Evolutionary conservation across 768 basidiomycete species (phyloP).

Genomic region (Suillus luteus): DNA sequence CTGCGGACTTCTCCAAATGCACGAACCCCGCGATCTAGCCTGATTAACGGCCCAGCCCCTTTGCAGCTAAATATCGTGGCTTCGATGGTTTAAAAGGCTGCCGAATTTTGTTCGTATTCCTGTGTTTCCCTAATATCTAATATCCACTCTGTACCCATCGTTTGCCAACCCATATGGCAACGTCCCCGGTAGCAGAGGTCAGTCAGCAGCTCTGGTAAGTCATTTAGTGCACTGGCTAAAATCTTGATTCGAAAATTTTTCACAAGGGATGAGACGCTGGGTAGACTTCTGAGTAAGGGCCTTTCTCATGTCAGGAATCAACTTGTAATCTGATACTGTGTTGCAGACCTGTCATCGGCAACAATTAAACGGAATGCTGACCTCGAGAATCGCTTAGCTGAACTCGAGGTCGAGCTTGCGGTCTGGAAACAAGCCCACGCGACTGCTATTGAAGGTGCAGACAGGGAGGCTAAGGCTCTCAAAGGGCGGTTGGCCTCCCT

Average conservation of each 20-base stretch:
- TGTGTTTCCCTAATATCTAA: conserved; percentile 42
- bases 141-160: conserved; percentile 29
- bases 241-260: conserved; percentile 25
- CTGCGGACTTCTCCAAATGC: conserved; percentile 46
- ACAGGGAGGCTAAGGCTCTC: conserved; percentile 66
- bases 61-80: conserved; percentile 28
- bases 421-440: conserved; percentile 76
- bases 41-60: conserved; percentile 52
- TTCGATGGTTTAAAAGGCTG: conserved; percentile 40
- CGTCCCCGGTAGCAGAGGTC: conserved; percentile 61
- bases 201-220: conserved; percentile 69
- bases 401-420: conserved; percentile 67
- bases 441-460: conserved; percentile 58
- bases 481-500: conserved; percentile 66
- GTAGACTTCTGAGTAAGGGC: conserved; percentile 57
- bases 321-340: conserved; percentile 16
- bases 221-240: conserved; percentile 8
- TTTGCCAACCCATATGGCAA: conserved; percentile 46
- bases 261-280: conserved; percentile 66
- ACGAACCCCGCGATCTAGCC: conserved; percentile 58
- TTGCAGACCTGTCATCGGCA: conserved; percentile 59
- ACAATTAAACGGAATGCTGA: conserved; percentile 66
- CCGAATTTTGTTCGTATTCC: conserved; percentile 24
- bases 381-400: conserved; percentile 63
- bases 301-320: conserved; percentile 10